Evolutionary conservation across 805 yeast genomes (phyloP).

Genomic region (Starmerella scarabaei): DNA sequence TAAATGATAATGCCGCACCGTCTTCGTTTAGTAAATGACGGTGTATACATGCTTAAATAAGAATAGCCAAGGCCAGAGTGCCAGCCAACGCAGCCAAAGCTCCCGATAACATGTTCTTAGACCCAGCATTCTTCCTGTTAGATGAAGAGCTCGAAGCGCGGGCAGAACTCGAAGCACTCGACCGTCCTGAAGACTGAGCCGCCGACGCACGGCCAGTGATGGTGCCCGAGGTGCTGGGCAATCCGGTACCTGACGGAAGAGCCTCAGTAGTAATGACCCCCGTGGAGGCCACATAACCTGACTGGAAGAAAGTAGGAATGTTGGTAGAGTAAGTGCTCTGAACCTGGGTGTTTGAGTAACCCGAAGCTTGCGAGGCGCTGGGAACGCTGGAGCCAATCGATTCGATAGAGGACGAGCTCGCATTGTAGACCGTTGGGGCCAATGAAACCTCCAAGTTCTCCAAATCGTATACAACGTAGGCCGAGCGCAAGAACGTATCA

Average conservation of each 20-base stretch:
- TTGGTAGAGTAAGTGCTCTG: conserved; percentile 5
- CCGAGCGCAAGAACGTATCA: conserved; percentile 50
- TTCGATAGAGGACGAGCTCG: conserved; percentile 21
- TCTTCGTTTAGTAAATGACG: too few species aligned
- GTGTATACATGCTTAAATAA: too few species aligned
- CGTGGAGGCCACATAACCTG: not conserved
- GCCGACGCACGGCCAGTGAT: not conserved
- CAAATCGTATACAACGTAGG: conserved; percentile 55
- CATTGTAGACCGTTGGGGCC: conserved; percentile 34
- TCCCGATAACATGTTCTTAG: not conserved
- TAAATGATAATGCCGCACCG: too few species aligned
- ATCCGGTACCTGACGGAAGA: not conserved
- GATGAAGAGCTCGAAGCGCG: not conserved
- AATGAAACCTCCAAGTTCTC: conserved; percentile 44
- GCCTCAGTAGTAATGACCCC: not conserved
- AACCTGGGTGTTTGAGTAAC: conserved; percentile 14
- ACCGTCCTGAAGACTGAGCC: not conserved
- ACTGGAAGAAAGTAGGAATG: conserved; percentile 5
- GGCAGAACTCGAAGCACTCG: not conserved
- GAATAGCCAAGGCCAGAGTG: not conserved
- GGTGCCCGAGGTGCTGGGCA: not conserved
- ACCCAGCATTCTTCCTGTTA: not conserved
- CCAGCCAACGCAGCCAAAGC: not conserved
- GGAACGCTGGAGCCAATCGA: conserved; percentile 24
- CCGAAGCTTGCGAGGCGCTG: conserved; percentile 20